Percentiles rank a stretch among this genome's conserved stretches.
Conservation (phyloP, 768 basidiomycete species). For the Boletus pseudopeckii region DNA sequence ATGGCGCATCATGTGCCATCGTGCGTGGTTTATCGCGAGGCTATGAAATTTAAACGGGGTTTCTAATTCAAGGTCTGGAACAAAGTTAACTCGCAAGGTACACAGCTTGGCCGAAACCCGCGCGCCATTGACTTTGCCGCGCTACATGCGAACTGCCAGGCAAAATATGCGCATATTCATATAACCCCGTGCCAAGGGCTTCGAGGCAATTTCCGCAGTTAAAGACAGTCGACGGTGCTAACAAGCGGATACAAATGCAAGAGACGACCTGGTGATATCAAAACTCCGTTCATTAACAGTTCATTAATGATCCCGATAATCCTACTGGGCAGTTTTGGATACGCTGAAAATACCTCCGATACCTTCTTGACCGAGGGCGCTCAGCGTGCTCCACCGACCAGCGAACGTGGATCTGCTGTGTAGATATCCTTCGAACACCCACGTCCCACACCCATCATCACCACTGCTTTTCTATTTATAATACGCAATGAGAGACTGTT, state of each 20-base stretch:
- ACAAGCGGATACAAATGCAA: not conserved
- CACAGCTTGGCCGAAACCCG: constrained; percentile 13
- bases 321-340: constrained; percentile 37
- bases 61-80: constrained; percentile 18
- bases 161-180: constrained; percentile 6
- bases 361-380: constrained; percentile 29
- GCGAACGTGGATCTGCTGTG: constrained; percentile 47
- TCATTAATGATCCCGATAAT: constrained; percentile 28
- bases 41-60: constrained; percentile 7
- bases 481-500: not conserved
- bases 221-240: constrained; percentile 5
- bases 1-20: constrained; percentile 2
- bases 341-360: constrained; percentile 59
- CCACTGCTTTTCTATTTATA: constrained; percentile 38
- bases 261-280: constrained; percentile 2
- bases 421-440: constrained; percentile 58
- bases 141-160: constrained; percentile 13
- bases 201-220: constrained; percentile 26
- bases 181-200: constrained; percentile 11
- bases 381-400: constrained; percentile 50
- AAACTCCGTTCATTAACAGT: constrained; percentile 26
- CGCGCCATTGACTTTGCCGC: constrained; percentile 9
- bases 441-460: constrained; percentile 43
- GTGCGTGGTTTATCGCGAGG: constrained; percentile 8
- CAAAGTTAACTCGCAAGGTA: constrained; percentile 20